phyloP scores from a whole-genome alignment of 2,329 filamentous ascomycete genomes.

The Fusarium sp. region DNA sequence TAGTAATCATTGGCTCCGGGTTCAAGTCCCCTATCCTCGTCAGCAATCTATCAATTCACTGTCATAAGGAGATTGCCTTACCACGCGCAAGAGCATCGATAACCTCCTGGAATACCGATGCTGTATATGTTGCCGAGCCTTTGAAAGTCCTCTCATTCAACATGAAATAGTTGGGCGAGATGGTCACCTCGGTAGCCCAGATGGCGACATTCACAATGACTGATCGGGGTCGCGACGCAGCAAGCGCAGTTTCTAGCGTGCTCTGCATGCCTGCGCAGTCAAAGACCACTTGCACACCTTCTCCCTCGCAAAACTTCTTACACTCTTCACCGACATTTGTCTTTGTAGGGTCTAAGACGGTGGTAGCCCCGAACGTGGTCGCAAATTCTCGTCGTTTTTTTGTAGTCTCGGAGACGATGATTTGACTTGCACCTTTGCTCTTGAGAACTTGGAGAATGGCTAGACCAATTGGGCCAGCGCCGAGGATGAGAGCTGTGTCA shows the following conservation, averaged over 20 bases:
- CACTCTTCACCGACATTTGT: neutral
- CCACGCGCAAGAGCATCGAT: neutral
- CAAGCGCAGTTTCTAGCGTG: neutral
- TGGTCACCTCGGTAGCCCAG: neutral
- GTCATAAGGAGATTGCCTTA: fast-evolving
- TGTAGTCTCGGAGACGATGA: neutral
- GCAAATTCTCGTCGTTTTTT: neutral
- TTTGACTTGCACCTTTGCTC: neutral
- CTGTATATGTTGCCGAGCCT: neutral
- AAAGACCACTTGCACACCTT: neutral
- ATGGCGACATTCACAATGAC: neutral
- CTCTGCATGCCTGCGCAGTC: neutral
- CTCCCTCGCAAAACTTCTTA: neutral
- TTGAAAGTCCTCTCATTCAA: neutral
- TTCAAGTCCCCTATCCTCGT: neutral
- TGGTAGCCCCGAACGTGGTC: neutral
- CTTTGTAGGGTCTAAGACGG: neutral
- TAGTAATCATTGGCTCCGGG: neutral
- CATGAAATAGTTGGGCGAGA: neutral
- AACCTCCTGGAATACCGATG: neutral
- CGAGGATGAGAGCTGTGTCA: neutral
- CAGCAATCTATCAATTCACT: neutral
- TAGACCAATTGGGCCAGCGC: neutral
- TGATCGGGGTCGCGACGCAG: neutral
- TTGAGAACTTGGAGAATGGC: neutral